Evolutionary conservation across 352 stramenopile species (phyloP), one percentile per base, ranked within the genome.

Genomic region (Pythium periplocum): DNA sequence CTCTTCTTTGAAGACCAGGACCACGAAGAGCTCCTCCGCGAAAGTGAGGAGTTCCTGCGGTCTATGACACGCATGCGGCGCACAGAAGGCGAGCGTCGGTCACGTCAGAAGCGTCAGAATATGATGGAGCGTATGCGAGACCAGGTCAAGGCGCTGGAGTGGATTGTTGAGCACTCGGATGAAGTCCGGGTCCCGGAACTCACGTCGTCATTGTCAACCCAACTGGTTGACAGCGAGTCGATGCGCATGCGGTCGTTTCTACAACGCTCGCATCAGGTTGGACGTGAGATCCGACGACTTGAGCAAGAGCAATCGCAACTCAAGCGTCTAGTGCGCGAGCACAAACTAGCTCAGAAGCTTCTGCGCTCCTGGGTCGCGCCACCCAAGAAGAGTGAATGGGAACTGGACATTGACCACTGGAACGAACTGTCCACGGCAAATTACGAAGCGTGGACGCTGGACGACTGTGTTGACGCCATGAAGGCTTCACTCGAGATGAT

Each of bases 311-410:
- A 45, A 40, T 34, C 48, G 30, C 60, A 67, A 37, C 49, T 67
- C 38, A 45, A 52, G 45, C 40, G 48, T 7, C 44, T 58, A 6
- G 35, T 67, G 49, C 59, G 59, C 34, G 59, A 67, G 45, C 59
- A 67, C 48, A 49, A 61, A 49, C 45, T 62, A 10, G 44, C 53
- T n/a, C 48, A 61, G 12, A 67, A 67, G 51, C 45, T 67, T 42
- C 48, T 67, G 47, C 51, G 45, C 35, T 62, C 53, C 12, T 67
- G 59, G 59, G 52, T 62, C 49, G 38, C 38, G 38, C 38, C 38
- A 43, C 38, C 38, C 38, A 43, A 43, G 38, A 43, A 43, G 17
- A 26, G 17, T 17, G 31, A 48, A n/a, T 41, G 51, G 43, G 41
- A 50, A 10, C 12, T 10, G 9, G 32, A 11, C 30, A 4, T 17